These are phyloP conservation scores for Apophysomyces trapeziformis DNA, from an alignment of 371 early-diverging fungal species.

Conservation along the genomic window DNA sequence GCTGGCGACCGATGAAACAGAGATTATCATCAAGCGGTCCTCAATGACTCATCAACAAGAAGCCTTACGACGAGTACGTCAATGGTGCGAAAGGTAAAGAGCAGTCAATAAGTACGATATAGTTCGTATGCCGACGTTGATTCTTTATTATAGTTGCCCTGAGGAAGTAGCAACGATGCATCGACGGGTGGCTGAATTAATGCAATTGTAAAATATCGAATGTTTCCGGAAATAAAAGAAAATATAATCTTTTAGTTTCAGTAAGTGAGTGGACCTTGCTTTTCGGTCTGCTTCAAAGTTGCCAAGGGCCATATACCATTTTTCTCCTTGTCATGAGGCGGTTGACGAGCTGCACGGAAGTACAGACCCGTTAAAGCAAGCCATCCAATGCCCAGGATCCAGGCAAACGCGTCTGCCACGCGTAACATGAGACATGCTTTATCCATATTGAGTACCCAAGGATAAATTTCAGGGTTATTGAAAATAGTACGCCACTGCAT, in stretches of 20 bases:
- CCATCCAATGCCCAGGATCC: slow-evolving; percentile 42
- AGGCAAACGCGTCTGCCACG: slow-evolving; percentile 37
- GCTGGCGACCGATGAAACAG: slow-evolving; percentile 35
- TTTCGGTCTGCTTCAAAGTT: not conserved
- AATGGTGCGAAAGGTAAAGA: slow-evolving; percentile 24
- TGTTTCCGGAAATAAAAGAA: too few species aligned
- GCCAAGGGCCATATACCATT: not conserved
- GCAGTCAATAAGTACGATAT: too few species aligned
- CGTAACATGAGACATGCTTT: slow-evolving; percentile 36
- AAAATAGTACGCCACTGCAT: slow-evolving; percentile 45
- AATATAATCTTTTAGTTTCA: too few species aligned
- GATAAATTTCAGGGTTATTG: slow-evolving; percentile 33
- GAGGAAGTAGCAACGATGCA: not conserved
- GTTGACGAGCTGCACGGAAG: slow-evolving; percentile 20
- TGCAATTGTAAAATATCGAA: not conserved
- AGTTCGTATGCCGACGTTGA: too few species aligned
- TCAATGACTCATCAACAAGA: slow-evolving; percentile 14
- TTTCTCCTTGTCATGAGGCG: not conserved
- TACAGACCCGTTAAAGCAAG: slow-evolving; percentile 20
- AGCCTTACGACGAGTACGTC: slow-evolving; percentile 13
- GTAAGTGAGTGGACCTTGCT: not conserved
- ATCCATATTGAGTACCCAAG: slow-evolving; percentile 49
- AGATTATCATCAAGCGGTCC: slow-evolving; percentile 24
- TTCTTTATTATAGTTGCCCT: not conserved
- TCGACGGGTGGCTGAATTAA: not conserved